Evolutionary conservation across 495 filamentous ascomycete species (phyloP).

Genomic region (Aspergillus kassunensis): DNA sequence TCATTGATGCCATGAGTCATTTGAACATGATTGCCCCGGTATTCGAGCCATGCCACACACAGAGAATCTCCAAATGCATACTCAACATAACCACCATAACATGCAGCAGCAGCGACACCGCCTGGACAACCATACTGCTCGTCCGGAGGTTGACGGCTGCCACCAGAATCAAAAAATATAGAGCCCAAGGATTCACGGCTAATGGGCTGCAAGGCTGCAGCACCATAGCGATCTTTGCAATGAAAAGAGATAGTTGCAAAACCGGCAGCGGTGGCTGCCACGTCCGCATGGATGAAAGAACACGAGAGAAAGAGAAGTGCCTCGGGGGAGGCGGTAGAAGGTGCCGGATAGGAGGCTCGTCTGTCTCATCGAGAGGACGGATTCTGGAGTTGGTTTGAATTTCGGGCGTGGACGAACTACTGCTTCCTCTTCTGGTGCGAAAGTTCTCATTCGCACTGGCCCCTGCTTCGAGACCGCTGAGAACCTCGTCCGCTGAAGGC

Average conservation of each 20-base stretch:
- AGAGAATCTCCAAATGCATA: constrained; percentile 31
- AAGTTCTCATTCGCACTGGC: constrained; percentile 53
- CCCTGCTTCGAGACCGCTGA: constrained; percentile 75
- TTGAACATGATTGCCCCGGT: neutral
- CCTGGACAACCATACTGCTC: constrained; percentile 25
- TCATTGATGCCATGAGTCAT: neutral
- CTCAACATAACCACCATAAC: constrained; percentile 28
- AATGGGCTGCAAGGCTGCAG: constrained; percentile 58
- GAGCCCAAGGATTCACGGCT: constrained; percentile 53
- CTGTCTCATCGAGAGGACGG: constrained; percentile 40
- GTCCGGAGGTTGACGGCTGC: constrained; percentile 50
- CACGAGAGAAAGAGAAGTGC: constrained; percentile 29
- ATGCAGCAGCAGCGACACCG: constrained; percentile 27
- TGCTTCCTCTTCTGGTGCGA: constrained; percentile 42
- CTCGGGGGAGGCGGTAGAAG: constrained; percentile 53
- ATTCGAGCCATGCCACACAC: constrained; percentile 26
- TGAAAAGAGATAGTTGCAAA: constrained; percentile 45
- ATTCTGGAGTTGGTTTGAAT: constrained; percentile 55
- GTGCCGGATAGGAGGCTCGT: constrained; percentile 45
- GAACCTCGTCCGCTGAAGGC: constrained; percentile 82
- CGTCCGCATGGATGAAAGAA: constrained; percentile 11
- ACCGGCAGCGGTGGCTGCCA: constrained; percentile 25
- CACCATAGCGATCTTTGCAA: constrained; percentile 52
- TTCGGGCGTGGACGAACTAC: constrained; percentile 46
- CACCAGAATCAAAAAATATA: constrained; percentile 57